Evolutionary conservation across 2,329 filamentous ascomycete species (phyloP).

Genomic region (Botrytis hyacinthi): DNA sequence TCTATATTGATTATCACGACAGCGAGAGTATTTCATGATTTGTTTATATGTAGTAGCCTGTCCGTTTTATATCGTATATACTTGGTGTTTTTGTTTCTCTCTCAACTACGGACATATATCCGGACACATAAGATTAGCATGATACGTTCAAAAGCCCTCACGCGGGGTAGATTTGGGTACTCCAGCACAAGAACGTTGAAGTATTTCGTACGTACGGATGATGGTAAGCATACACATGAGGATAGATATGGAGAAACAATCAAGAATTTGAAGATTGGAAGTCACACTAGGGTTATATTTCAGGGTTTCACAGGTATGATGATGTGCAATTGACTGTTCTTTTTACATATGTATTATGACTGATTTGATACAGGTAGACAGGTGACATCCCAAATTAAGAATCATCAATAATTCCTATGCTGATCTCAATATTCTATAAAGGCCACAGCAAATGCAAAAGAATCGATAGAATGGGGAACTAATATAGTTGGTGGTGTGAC

Average conservation of each 20-base stretch:
- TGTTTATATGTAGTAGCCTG: not conserved
- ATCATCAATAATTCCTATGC: not conserved
- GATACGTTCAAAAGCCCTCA: constrained; percentile 13
- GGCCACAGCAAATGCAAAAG: constrained; percentile 73
- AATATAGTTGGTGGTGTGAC: constrained; percentile 78
- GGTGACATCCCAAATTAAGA: constrained; percentile 36
- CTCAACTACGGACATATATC: no score
- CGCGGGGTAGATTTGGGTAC: constrained; percentile 26
- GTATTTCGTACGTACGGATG: constrained; percentile 27
- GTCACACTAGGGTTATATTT: constrained; percentile 65
- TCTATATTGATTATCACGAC: not conserved
- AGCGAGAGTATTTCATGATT: not conserved
- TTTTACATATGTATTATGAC: not conserved
- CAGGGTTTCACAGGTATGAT: constrained; percentile 64
- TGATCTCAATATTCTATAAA: constrained; percentile 33
- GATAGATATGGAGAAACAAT: constrained; percentile 53
- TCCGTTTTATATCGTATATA: not conserved
- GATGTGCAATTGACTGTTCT: no score
- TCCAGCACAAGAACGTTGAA: constrained; percentile 10
- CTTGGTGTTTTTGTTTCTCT: no score
- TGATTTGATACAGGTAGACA: constrained; percentile 21
- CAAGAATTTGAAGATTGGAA: constrained; percentile 63
- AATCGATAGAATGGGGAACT: constrained; percentile 75
- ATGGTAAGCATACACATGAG: not conserved
- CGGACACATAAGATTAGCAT: not conserved